These are phyloP conservation scores for Gloeophyllum trabeum DNA, from an alignment of 768 basidiomycete genomes.

Conservation along the genomic window DNA sequence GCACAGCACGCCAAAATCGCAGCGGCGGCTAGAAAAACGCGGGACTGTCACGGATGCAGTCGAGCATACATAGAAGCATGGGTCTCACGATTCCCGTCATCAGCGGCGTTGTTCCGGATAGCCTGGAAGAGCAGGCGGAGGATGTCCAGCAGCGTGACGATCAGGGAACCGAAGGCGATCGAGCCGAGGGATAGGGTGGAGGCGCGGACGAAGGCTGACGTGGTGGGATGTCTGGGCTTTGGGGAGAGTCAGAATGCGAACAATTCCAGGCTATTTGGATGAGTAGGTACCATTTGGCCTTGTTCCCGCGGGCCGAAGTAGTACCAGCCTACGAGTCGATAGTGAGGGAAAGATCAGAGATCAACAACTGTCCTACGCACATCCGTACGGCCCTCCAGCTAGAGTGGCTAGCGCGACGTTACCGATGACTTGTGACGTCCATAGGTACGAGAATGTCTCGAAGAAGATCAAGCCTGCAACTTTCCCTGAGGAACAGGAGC, in stretches of 20 bases:
- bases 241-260: background rate
- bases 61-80: background rate
- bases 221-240: constrained; percentile 61
- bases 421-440: constrained; percentile 75
- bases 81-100: constrained; percentile 54
- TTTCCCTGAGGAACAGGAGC: constrained; percentile 57
- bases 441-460: constrained; percentile 73
- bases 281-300: constrained; percentile 44
- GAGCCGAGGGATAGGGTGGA: constrained; percentile 75
- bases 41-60: background rate
- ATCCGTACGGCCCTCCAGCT: constrained; percentile 68
- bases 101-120: constrained; percentile 44
- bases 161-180: constrained; percentile 76
- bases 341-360: constrained; percentile 7
- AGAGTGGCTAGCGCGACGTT: constrained; percentile 74
- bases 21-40: constrained; percentile 42
- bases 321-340: constrained; percentile 43
- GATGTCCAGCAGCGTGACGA: constrained; percentile 72
- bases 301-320: constrained; percentile 69
- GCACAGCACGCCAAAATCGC: constrained; percentile 72
- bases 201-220: constrained; percentile 60
- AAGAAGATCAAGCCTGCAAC: constrained; percentile 75
- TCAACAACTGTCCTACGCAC: too few relatives aligned
- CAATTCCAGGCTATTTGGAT: background rate
- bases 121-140: constrained; percentile 49